Conservation (phyloP, 176 grass and related monocot species). For the Themeda triandra region DNA sequence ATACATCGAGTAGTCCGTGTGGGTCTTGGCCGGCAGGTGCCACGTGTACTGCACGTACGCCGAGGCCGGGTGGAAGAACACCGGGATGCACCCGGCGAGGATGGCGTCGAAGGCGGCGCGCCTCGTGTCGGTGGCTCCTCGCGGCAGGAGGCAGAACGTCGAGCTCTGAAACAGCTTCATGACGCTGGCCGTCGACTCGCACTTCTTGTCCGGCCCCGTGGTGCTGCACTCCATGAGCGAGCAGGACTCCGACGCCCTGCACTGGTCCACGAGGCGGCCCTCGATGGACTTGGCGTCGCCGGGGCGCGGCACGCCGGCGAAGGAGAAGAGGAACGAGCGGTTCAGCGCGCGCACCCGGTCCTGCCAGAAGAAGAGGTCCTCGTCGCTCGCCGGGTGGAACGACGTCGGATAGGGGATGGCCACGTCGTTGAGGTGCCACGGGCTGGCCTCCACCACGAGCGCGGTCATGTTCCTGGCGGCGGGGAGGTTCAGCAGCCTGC, state of each 20-base stretch:
- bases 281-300: slow-evolving; percentile 47
- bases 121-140: slow-evolving; percentile 44
- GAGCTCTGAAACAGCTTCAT: slow-evolving; percentile 76
- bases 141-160: slow-evolving; percentile 77
- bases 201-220: slow-evolving; percentile 32
- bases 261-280: slow-evolving; percentile 53
- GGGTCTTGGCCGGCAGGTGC: slow-evolving; percentile 55
- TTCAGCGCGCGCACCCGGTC: slow-evolving; percentile 37
- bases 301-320: slow-evolving; percentile 50
- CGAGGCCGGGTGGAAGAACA: slow-evolving; percentile 69
- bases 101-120: slow-evolving; percentile 59
- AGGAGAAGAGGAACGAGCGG: slow-evolving; percentile 68
- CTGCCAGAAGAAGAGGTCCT: slow-evolving; percentile 55
- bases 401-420: slow-evolving; percentile 67
- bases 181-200: slow-evolving; percentile 35
- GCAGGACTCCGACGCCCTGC: slow-evolving; percentile 45
- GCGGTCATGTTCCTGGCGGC: slow-evolving; percentile 68
- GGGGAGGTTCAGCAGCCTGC: slow-evolving; percentile 56
- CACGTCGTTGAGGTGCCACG: slow-evolving; percentile 73
- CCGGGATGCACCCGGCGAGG: slow-evolving; percentile 77
- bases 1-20: slow-evolving; percentile 67
- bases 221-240: slow-evolving; percentile 55
- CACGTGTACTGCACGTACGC: slow-evolving; percentile 82
- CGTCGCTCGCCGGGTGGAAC: slow-evolving; percentile 72
- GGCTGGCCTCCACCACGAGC: slow-evolving; percentile 65